Evolutionary conservation across 306 rosid genomes (phyloP).

Genomic region (Urtica urens): DNA sequence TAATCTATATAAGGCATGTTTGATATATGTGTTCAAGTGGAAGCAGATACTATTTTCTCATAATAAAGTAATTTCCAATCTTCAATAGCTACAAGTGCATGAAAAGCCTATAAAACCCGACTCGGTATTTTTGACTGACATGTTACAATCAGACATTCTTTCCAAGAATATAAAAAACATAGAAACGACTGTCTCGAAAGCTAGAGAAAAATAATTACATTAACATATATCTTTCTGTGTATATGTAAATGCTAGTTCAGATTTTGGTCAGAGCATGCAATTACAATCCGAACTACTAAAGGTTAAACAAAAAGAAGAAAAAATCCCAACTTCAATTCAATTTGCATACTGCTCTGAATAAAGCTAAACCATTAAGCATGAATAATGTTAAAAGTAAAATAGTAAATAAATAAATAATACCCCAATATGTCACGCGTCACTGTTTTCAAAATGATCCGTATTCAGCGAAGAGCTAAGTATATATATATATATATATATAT

Average conservation of each 20-base stretch:
- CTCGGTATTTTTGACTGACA: slow-evolving; percentile 5
- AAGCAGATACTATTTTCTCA: not conserved
- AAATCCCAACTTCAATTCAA: not conserved
- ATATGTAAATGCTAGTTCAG: not conserved
- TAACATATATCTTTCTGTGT: slow-evolving; percentile 11
- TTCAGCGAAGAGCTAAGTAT: not conserved
- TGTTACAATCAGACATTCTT: slow-evolving; percentile 10
- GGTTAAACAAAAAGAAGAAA: not conserved
- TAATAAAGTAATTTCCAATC: slow-evolving; percentile 2
- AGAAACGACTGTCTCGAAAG: not conserved
- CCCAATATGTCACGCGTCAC: slow-evolving; percentile 46
- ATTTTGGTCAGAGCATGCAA: not conserved
- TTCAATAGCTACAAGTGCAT: not conserved
- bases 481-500: not conserved
- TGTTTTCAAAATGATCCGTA: slow-evolving; percentile 23
- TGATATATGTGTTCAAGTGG: not conserved
- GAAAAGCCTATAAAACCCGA: not conserved
- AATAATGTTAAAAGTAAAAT: slow-evolving; percentile 8
- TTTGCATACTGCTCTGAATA: slow-evolving; percentile 12
- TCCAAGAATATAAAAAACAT: slow-evolving; percentile 6
- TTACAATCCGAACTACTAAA: not conserved
- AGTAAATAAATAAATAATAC: not conserved
- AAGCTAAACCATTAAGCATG: slow-evolving; percentile 19
- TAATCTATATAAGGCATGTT: not conserved
- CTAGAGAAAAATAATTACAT: not conserved